These are phyloP conservation scores for Daldinia childiae DNA, from an alignment of 495 filamentous ascomycete genomes.

Conservation along the genomic window DNA sequence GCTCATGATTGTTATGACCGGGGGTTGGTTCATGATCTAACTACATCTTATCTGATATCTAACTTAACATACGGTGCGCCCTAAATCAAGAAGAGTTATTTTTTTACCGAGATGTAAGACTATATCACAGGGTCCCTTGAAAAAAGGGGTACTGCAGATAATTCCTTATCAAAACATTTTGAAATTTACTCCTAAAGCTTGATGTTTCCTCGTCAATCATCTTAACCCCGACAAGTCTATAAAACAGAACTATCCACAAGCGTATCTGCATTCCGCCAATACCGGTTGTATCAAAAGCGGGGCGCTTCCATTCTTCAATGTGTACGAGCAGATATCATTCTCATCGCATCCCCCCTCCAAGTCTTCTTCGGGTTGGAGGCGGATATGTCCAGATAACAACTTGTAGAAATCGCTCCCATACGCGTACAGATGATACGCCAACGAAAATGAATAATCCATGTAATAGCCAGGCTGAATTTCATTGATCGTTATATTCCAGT, in stretches of 20 bases:
- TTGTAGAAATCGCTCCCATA: slow-evolving; percentile 32
- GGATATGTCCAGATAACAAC: slow-evolving; percentile 2
- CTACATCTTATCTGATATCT: slow-evolving; percentile 10
- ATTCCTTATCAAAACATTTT: background rate
- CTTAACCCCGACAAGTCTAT: background rate
- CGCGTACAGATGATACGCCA: slow-evolving; percentile 20
- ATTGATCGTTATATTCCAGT: slow-evolving; percentile 33
- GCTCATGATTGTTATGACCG: slow-evolving; percentile 21
- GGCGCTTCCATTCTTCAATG: slow-evolving; percentile 20
- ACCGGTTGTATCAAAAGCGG: slow-evolving; percentile 33
- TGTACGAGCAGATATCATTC: slow-evolving; percentile 23
- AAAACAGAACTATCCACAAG: slow-evolving; percentile 15
- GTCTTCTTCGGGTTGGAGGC: slow-evolving; percentile 10
- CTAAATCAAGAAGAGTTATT: background rate
- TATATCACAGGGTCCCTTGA: background rate
- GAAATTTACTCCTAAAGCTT: background rate
- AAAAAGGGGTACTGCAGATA: background rate
- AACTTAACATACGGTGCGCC: slow-evolving; percentile 1
- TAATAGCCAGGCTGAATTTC: slow-evolving; percentile 29
- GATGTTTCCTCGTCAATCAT: background rate
- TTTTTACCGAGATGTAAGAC: background rate
- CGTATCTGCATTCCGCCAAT: slow-evolving; percentile 34
- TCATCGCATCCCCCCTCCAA: slow-evolving; percentile 31
- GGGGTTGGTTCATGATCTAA: slow-evolving; percentile 13
- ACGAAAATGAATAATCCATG: slow-evolving; percentile 30